Percentiles rank a stretch among this genome's conserved stretches.
These are phyloP conservation scores for Oropetium thomaeum DNA, from an alignment of 176 grass and related monocot genomes.

Conservation along the genomic window DNA sequence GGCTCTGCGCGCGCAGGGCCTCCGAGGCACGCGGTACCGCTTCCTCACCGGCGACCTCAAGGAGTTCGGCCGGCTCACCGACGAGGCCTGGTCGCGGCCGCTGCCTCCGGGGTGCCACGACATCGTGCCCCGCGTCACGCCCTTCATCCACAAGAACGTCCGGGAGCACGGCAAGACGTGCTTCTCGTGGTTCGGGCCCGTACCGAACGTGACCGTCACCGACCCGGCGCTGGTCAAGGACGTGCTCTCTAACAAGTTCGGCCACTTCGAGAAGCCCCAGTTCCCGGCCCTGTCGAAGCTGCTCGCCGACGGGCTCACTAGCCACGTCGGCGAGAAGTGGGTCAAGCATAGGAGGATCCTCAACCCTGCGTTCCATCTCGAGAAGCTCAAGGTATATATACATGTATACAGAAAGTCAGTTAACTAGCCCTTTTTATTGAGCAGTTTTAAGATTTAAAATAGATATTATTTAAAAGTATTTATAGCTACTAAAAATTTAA, in stretches of 20 bases:
- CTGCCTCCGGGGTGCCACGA: constrained; percentile 44
- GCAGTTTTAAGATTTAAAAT: no score
- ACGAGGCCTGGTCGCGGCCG: constrained; percentile 9
- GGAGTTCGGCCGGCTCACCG: constrained; percentile 13
- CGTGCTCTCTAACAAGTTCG: constrained; percentile 49
- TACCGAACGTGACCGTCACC: constrained; percentile 38
- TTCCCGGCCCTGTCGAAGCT: constrained; percentile 25
- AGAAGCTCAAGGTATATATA: constrained; percentile 55
- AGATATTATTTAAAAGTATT: no score
- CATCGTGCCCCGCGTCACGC: constrained; percentile 35
- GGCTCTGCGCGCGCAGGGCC: constrained; percentile 40
- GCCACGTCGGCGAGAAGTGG: constrained; percentile 55
- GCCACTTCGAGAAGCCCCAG: constrained; percentile 48
- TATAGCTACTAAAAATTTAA: no score
- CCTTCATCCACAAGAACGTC: constrained; percentile 30
- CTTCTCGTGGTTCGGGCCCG: constrained; percentile 58
- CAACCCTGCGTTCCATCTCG: constrained; percentile 47
- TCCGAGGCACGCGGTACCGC: constrained; percentile 46
- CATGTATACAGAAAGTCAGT: no score
- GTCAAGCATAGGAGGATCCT: constrained; percentile 63
- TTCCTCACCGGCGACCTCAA: constrained; percentile 48
- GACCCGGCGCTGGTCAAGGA: constrained; percentile 43
- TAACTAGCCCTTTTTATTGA: no score
- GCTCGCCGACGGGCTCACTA: not conserved
- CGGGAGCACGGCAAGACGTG: constrained; percentile 44